These are phyloP conservation scores for Saccharomycopsis sp. DNA, from an alignment of 805 yeast genomes.

Conservation along the genomic window DNA sequence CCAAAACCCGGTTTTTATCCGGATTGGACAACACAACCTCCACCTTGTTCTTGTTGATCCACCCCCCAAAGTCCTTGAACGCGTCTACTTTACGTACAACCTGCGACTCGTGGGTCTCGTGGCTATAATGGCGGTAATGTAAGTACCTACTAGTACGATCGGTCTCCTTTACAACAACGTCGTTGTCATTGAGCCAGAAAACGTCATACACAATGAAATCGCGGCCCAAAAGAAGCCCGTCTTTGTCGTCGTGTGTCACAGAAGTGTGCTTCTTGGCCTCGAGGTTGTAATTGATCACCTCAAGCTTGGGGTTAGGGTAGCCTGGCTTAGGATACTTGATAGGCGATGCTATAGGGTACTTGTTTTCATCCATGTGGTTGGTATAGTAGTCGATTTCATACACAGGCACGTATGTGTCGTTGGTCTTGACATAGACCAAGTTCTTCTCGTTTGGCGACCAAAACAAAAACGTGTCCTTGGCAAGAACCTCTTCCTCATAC, in stretches of 20 bases:
- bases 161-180: constrained; percentile 50
- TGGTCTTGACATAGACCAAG: constrained; percentile 57
- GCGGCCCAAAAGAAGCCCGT: constrained; percentile 27
- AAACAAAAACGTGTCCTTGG: constrained; percentile 68
- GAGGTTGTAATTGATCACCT: constrained; percentile 42
- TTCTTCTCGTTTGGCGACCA: constrained; percentile 76
- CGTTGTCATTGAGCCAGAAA: constrained; percentile 46
- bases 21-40: constrained; percentile 33
- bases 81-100: constrained; percentile 41
- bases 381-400: constrained; percentile 72
- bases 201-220: constrained; percentile 56
- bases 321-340: constrained; percentile 87
- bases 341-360: constrained; percentile 54
- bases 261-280: constrained; percentile 1
- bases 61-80: constrained; percentile 39
- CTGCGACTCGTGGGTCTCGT: constrained; percentile 27
- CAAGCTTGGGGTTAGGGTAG: constrained; percentile 61
- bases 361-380: constrained; percentile 39
- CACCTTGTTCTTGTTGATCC: constrained; percentile 50
- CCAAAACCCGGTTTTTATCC: constrained; percentile 24
- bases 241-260: constrained; percentile 23
- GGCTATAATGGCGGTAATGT: constrained; percentile 42
- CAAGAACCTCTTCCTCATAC: constrained; percentile 83
- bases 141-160: constrained; percentile 55
- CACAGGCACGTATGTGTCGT: constrained; percentile 68